Evolutionary conservation across 257 asterid species (phyloP).

Genomic region (Solanum tarijense): DNA sequence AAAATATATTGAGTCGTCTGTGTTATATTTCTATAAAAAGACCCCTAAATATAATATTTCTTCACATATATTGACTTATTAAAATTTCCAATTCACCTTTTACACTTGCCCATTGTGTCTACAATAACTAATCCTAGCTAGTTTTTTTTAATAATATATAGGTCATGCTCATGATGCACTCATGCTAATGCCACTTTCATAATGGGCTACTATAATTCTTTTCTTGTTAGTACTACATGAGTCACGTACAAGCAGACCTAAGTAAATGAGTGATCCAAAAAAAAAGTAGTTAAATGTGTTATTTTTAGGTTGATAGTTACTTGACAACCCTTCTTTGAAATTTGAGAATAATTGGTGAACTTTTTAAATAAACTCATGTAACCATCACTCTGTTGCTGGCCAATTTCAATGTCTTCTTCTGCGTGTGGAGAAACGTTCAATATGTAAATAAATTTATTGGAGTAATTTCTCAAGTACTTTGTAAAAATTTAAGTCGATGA

Average conservation of each 20-base stretch:
- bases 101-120: no score
- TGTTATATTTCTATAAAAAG: background rate
- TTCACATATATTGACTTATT: no score
- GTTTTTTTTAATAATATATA: background rate
- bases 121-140: background rate
- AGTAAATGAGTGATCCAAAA: background rate
- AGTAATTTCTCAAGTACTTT: background rate
- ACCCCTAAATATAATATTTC: background rate
- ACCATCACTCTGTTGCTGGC: background rate
- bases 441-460: background rate
- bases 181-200: background rate
- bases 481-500: background rate
- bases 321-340: background rate
- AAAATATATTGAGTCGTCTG: background rate
- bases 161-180: background rate
- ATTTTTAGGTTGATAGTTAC: background rate
- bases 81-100: no score
- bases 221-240: background rate
- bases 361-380: background rate
- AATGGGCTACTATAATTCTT: background rate
- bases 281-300: background rate
- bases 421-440: background rate
- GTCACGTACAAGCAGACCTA: background rate
- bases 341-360: background rate
- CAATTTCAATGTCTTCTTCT: background rate